Evolutionary conservation across 2,329 filamentous ascomycete species (phyloP), one percentile per base, ranked within the genome.

Genomic region (Trichoderma hamatum): DNA sequence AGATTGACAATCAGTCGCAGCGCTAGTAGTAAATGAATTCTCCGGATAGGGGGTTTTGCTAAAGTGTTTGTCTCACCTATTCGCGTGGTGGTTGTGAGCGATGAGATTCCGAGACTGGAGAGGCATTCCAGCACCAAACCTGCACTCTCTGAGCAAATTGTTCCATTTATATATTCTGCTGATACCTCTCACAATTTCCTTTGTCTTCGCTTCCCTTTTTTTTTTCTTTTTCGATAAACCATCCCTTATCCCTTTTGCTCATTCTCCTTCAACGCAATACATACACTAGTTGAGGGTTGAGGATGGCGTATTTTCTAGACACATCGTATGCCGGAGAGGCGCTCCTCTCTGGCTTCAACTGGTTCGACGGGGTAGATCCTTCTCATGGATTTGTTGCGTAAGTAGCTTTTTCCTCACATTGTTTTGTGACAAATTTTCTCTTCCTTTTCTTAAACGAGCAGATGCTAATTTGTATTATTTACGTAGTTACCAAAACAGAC

Each of bases 331-430:
- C 77, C 24, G 81, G 82, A 55, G 77, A 80, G 58, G 79, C 81
- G 64, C 78, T 86, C 58, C 77, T 86, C 68, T 79, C 77, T 54
- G 79, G 79, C 69, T 88, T 88, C 76, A 81, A 79, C 71, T 88
- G 85, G 77, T 82, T 83, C 70, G 82, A 83, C 19, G 81, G 79
- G 1, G 62, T 72, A 5, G 91, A 94, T 73, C 89, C 86, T 1
- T 92, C 87, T 13, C 79, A 89, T 71, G 91, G 91, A 55, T 92
- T 86, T 74, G 91, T 93, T 30, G 79, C 84, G 76, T 93, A 88
- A 77, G 85, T 85, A 3, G 5, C 10, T 19, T 24, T 36, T 39
- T 10, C 28, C 24, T 7, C 21, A 3, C n/a, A 21, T 3, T 32
- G n/a, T 6, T 9, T 7, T 21, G 21, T 34, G 21, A 11, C 3